Base-by-base conservation (phyloP, 2,329 filamentous ascomycete genomes). In the Coniochaeta sp. region DNA sequence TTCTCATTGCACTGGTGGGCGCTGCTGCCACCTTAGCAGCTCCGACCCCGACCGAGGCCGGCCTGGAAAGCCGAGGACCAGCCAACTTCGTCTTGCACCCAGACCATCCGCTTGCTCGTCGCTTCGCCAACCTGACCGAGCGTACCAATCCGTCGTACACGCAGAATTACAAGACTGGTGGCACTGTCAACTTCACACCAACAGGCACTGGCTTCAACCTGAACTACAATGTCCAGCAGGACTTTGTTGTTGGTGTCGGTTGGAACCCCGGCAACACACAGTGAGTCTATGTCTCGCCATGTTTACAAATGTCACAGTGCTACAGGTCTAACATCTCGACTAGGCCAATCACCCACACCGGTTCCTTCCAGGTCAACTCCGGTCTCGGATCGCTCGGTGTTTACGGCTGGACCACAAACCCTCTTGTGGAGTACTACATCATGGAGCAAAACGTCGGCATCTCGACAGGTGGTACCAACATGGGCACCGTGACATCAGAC, bases 211-310 rank as follows among this genome's bases (percentile, higher is more conserved):
- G 63, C 7, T 77, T 77, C 66, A 67, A 61, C 3, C 70, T 75
- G 1, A 62, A 55, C 24, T 78, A 74, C 66, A 67, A 60, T 8
- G 67, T 69, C 53, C 65, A 63, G 6, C 73, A 72, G 22, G 77
- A 81, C 66, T 79, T 81, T 52, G 78, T 81, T 38, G 77, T 71
- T 55, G 80, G 79, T 49, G 82, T 81, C 61, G 80, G 80, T 45
- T 83, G 80, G 79, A 72, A 69, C 49, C 72, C 75, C 26, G 79
- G 79, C 42, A 69, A 66, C 35, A 66, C 66, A n/a, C 70, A 75
- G 77, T 80, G 70, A 53, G 65, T 38, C 2, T 14, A n/a, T n/a
- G n/a, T n/a, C n/a, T n/a, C n/a, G n/a, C n/a, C n/a, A n/a, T n/a
- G n/a, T n/a, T n/a, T n/a, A n/a, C n/a, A n/a, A n/a, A n/a, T n/a